Evolutionary conservation across 257 asterid genomes (phyloP).

Genomic region (Solanum sitiens): DNA sequence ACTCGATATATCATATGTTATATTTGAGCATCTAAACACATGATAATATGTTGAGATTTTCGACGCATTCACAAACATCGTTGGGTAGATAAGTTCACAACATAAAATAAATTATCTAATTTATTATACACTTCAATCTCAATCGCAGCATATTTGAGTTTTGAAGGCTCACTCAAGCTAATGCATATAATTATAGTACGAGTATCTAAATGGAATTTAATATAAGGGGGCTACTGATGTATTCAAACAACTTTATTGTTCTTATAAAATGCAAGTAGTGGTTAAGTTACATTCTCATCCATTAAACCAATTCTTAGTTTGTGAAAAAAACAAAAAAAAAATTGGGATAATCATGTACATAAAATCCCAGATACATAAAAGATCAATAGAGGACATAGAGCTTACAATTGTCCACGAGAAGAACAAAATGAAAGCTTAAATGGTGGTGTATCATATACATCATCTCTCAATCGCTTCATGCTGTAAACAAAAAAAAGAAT

Average conservation of each 20-base stretch:
- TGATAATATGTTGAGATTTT: background rate
- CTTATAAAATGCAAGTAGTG: background rate
- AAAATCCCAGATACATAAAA: background rate
- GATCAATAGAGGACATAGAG: background rate
- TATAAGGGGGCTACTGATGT: background rate
- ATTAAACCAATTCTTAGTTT: background rate
- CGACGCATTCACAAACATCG: background rate
- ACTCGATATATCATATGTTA: background rate
- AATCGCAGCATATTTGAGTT: background rate
- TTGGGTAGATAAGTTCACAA: background rate
- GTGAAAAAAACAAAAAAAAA: background rate
- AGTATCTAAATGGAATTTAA: background rate
- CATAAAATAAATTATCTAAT: background rate
- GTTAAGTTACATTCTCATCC: background rate
- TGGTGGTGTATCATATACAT: conserved; percentile 46
- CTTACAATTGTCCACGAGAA: conserved; percentile 75
- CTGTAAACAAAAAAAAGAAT: conserved; percentile 9
- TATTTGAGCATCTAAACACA: background rate
- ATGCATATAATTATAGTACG: background rate
- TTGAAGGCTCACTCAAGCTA: background rate
- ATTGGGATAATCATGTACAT: background rate
- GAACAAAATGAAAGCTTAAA: conserved; percentile 57
- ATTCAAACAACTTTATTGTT: background rate
- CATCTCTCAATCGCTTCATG: conserved; percentile 81
- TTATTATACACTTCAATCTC: background rate